Conservation (phyloP, 495 filamentous ascomycete genomes). For the Xylona heveae region DNA sequence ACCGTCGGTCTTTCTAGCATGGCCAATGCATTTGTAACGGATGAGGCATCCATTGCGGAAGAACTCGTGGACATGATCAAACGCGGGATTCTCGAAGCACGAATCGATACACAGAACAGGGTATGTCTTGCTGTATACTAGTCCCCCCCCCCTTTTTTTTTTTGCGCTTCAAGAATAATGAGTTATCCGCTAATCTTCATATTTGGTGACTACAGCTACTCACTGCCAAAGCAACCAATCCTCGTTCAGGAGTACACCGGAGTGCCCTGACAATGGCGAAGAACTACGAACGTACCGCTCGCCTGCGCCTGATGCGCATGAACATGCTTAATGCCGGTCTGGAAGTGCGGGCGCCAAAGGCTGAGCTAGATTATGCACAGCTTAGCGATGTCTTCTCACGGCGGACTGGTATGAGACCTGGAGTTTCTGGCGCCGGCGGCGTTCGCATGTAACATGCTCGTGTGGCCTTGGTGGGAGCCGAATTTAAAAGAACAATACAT, state of each 20-base stretch:
- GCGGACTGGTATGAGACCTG: too few species aligned
- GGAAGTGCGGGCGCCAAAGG: conserved; percentile 27
- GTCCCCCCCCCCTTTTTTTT: background rate
- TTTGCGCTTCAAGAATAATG: background rate
- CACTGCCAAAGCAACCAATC: conserved; percentile 39
- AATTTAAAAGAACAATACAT: too few species aligned
- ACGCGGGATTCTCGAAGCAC: conserved; percentile 43
- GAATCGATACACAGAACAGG: conserved; percentile 65
- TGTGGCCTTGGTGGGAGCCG: too few species aligned
- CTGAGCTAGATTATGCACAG: too few species aligned
- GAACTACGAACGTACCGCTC: conserved; percentile 48
- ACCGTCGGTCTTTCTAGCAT: conserved; percentile 18
- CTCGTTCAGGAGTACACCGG: conserved; percentile 43
- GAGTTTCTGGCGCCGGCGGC: background rate
- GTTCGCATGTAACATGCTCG: too few species aligned
- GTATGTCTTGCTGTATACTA: conserved; percentile 17
- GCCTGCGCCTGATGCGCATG: conserved; percentile 54
- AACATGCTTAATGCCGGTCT: conserved; percentile 53
- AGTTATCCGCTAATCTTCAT: background rate
- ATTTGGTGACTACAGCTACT: conserved; percentile 28
- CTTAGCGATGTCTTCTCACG: too few species aligned
- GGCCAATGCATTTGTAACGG: conserved; percentile 13
- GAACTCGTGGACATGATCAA: conserved; percentile 65
- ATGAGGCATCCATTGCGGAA: conserved; percentile 39
- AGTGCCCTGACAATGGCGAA: conserved; percentile 43